A percentile compares a stretch with the other conserved stretches of the same genome.
Evolutionary conservation across 257 asterid genomes (phyloP).

Genomic region (Solanum bulbocastanum): DNA sequence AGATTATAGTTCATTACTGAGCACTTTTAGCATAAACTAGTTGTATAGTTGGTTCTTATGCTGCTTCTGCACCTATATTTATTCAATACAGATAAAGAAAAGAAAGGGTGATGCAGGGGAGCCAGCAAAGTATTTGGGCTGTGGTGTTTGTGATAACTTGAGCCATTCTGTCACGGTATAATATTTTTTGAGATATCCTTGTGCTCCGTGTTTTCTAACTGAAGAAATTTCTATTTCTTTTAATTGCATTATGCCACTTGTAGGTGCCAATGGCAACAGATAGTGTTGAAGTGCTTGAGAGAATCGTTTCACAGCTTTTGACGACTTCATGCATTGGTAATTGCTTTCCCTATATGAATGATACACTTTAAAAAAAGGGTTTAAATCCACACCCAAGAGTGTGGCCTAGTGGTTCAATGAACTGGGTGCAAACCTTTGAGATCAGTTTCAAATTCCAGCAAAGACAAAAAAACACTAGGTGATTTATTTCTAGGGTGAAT

Average conservation of each 20-base stretch:
- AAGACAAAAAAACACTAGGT: neutral
- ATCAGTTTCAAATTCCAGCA: neutral
- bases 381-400: neutral
- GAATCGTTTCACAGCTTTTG: constrained; percentile 72
- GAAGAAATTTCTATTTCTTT: neutral
- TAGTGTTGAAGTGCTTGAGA: constrained; percentile 67
- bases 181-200: constrained; percentile 1
- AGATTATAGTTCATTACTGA: neutral
- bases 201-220: neutral
- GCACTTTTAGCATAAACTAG: neutral
- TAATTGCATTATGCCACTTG: constrained; percentile 7
- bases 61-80: neutral
- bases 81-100: constrained; percentile 63
- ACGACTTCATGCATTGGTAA: constrained; percentile 77
- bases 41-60: neutral
- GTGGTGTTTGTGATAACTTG: constrained; percentile 86
- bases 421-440: neutral
- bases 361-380: neutral
- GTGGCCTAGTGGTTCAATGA: neutral
- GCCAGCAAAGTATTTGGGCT: constrained; percentile 89
- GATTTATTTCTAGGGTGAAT: neutral
- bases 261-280: constrained; percentile 85
- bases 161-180: constrained; percentile 83
- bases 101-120: constrained; percentile 75
- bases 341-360: neutral